A percentile compares a stretch with the other conserved stretches of the same genome.
Evolutionary conservation across 768 basidiomycete genomes (phyloP).

Genomic region (Mycena galopus): DNA sequence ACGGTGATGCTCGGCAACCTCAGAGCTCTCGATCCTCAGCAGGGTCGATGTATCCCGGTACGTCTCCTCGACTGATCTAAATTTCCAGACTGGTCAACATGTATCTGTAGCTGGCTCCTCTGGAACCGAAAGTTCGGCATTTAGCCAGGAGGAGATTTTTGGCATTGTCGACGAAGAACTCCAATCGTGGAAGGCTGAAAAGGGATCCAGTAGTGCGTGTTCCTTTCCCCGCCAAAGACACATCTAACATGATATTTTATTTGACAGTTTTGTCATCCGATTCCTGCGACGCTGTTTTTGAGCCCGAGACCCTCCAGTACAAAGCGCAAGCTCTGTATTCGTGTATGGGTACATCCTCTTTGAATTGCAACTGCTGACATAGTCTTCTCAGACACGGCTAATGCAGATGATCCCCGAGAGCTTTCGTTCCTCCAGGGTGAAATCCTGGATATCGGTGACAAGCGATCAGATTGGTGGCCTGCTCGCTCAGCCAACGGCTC

Average conservation of each 20-base stretch:
- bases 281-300: neutral
- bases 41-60: neutral
- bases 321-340: conserved; percentile 6
- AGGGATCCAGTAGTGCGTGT: neutral
- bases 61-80: neutral
- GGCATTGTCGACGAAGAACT: conserved; percentile 2
- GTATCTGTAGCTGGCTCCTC: neutral
- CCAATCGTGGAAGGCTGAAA: conserved; percentile 3
- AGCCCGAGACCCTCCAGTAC: neutral
- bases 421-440: conserved; percentile 7
- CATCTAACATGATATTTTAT: neutral
- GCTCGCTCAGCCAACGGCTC: neutral
- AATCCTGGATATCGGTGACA: conserved; percentile 8
- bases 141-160: conserved; percentile 14
- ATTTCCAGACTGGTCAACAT: neutral
- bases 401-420: conserved; percentile 1
- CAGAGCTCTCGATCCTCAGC: neutral
- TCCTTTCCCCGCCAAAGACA: neutral
- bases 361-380: conserved; percentile 2
- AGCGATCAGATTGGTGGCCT: conserved; percentile 4
- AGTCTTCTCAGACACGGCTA: conserved; percentile 2
- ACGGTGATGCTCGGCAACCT: neutral
- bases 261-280: neutral
- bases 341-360: neutral
- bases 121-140: neutral